Percentiles rank a stretch among this genome's conserved stretches.
These are phyloP conservation scores for Cunninghamia lanceolata DNA, from an alignment of 75 land plant genomes.

Conservation along the genomic window DNA sequence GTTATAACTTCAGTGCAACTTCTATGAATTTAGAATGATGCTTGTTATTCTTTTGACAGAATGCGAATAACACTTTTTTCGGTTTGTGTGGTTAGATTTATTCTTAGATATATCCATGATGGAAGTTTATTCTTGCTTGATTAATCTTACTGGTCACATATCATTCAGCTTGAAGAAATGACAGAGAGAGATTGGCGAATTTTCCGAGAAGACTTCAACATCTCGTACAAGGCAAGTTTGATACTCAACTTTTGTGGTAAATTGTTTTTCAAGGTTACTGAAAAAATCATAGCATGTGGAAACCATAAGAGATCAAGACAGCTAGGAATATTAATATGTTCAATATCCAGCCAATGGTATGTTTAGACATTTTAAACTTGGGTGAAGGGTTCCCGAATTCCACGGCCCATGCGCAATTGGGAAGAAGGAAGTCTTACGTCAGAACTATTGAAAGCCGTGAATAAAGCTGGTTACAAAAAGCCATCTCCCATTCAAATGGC, in stretches of 20 bases:
- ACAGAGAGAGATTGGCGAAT: constrained; percentile 99
- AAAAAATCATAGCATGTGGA: neutral
- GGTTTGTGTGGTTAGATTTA: neutral
- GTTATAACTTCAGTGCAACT: neutral
- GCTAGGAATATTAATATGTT: neutral
- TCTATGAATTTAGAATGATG: neutral
- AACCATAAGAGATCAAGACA: neutral
- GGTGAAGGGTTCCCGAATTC: constrained; percentile 74
- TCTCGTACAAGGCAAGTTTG: constrained; percentile 75
- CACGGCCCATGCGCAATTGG: constrained; percentile 97
- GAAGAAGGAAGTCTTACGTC: constrained; percentile 71
- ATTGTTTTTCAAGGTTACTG: neutral
- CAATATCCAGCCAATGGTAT: neutral
- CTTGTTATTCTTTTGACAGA: neutral
- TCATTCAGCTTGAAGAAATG: constrained; percentile 83
- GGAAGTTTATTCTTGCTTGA: neutral
- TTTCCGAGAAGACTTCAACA: constrained; percentile 93
- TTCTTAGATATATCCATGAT: neutral
- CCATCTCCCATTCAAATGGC: constrained; percentile 99
- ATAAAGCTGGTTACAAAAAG: constrained; percentile 78
- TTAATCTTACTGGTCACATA: neutral
- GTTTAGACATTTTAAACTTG: neutral
- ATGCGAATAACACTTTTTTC: neutral
- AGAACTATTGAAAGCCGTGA: constrained; percentile 86
- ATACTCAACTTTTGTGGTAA: neutral